Evolutionary conservation across 2,329 filamentous ascomycete genomes (phyloP), one percentile per base, ranked within the genome.

Genomic region (Aspergillus hiratsukae): DNA sequence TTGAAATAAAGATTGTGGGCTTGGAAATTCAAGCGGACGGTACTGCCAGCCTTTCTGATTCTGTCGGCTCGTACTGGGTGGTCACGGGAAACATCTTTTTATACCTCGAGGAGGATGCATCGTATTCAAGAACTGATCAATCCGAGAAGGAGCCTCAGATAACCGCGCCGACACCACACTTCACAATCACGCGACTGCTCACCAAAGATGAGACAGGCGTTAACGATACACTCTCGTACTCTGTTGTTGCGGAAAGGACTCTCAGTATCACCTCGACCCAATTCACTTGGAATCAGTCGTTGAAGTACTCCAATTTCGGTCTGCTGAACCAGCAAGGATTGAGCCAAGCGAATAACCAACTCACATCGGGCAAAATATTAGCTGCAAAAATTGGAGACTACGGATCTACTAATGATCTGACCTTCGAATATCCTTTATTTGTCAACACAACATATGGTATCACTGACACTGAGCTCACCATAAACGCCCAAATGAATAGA

Each of bases 1-100:
- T 93, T 66, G 81, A 83, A 53, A 85, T 95, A 51, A 77, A 80
- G 21, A 81, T 94, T 4, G 80, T 81, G 0, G 89, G 88, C 0
- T 75, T 92, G 8, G 72, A 84, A 48, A 83, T 89, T 52, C 67
- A 81, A 54, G 78, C 77, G 1, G 69, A 74, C 11, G 79, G 78
- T 7, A 72, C 68, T 21, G 81, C 79, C 1, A 69, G 66, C 1
- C 69, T 88, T 6, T 82, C 81, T 0, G 70, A 80, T 23, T 80
- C 79, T 0, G 83, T 88, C 2, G 83, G 80, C n/a, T 81, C 79
- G 53, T 84, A 84, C 65, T 94, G 90, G 90, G 81, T 88, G 17
- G 81, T 94, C 2, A 88, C 87, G 0, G 90, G 88, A 41, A 94
- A 92, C 71, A 78, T 93, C 10, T 93, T 94, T 68, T 64, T 91